Evolutionary conservation across 2,329 filamentous ascomycete species (phyloP).

Genomic region (Aspergillus tamarii): DNA sequence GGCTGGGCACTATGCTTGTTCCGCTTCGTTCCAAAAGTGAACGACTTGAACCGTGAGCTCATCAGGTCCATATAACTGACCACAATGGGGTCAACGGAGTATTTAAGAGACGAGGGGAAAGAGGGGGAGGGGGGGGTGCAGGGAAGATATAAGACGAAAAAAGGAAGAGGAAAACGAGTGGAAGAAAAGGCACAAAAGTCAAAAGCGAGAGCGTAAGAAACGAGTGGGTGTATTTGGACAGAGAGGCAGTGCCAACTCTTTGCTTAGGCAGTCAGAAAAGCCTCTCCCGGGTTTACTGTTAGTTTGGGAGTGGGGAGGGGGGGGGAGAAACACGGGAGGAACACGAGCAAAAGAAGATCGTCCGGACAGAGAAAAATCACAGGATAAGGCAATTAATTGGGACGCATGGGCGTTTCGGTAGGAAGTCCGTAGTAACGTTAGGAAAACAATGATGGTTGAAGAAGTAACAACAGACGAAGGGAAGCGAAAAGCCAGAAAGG

Average conservation of each 20-base stretch:
- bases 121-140: conserved; percentile 13
- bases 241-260: conserved; percentile 5
- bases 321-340: neutral
- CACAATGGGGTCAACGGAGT: conserved; percentile 22
- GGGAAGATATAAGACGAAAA: conserved; percentile 15
- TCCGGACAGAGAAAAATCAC: neutral
- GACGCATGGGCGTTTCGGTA: neutral
- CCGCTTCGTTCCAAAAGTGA: conserved; percentile 53
- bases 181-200: conserved; percentile 9
- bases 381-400: neutral
- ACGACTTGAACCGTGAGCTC: conserved; percentile 55
- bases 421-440: neutral
- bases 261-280: conserved; percentile 5
- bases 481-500: conserved; percentile 10
- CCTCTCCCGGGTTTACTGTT: neutral
- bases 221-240: neutral
- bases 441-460: neutral
- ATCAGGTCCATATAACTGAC: conserved; percentile 50
- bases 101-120: conserved; percentile 12
- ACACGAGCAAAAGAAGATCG: neutral
- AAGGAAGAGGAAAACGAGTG: neutral
- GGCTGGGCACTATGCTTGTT: conserved; percentile 52
- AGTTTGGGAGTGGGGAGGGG: conserved; percentile 1
- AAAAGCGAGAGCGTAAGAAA: conserved; percentile 8
- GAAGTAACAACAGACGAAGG: neutral